These are phyloP conservation scores for Sarcocystis neurona DNA, from an alignment of 169 alveolate genomes.

Conservation along the genomic window DNA sequence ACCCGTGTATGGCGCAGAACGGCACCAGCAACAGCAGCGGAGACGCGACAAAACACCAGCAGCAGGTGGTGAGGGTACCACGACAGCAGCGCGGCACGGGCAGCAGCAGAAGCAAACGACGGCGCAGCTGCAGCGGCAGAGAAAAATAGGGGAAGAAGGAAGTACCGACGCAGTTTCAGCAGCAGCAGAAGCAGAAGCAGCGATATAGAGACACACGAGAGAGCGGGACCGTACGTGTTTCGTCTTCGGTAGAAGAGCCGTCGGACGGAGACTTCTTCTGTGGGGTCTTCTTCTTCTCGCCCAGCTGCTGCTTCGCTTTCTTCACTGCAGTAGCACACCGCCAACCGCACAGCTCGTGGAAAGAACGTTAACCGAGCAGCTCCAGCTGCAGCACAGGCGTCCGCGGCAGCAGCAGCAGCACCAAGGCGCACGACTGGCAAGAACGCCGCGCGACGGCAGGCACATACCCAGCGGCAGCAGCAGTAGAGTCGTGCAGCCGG, in stretches of 20 bases:
- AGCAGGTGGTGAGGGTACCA: background rate
- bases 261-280: background rate
- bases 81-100: background rate
- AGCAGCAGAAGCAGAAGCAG: background rate
- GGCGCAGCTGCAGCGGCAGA: background rate
- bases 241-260: conserved; percentile 22
- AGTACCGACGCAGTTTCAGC: background rate
- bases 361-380: background rate
- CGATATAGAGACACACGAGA: background rate
- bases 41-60: too few relatives aligned
- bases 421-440: background rate
- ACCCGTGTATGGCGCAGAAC: too few relatives aligned
- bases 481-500: too few relatives aligned
- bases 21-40: too few relatives aligned
- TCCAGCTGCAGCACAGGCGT: background rate
- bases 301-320: background rate
- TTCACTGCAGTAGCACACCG: background rate
- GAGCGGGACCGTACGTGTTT: background rate
- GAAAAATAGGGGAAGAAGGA: too few relatives aligned
- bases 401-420: background rate
- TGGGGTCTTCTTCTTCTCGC: background rate
- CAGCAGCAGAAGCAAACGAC: background rate
- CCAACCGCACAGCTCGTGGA: background rate
- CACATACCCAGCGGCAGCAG: too few relatives aligned
- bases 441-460: too few relatives aligned